These are phyloP conservation scores for Trichocomaceae sp. DNA, from an alignment of 2,329 filamentous ascomycete species.

Conservation along the genomic window DNA sequence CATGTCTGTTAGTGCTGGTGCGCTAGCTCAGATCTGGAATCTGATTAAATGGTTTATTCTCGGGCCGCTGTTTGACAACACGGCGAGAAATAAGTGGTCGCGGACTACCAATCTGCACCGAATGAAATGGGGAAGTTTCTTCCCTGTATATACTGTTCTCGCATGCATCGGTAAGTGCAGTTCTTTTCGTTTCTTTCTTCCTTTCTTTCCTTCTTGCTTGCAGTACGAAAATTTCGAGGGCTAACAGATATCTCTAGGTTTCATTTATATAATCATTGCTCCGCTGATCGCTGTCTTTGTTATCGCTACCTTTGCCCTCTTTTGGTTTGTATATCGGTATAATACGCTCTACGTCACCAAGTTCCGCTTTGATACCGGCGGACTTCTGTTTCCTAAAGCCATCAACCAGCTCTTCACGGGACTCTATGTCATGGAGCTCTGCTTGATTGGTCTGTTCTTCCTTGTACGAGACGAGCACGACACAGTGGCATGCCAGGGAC, in stretches of 20 bases:
- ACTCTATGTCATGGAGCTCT: conserved; percentile 89
- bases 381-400: conserved; percentile 81
- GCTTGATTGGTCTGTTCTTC: conserved; percentile 84
- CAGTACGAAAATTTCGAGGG: not conserved
- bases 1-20: conserved; percentile 82
- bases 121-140: conserved; percentile 87
- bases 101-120: conserved; percentile 71
- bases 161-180: conserved; percentile 66
- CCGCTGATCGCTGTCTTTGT: conserved; percentile 91
- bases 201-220: not conserved
- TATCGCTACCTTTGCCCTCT: conserved; percentile 79
- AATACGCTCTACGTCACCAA: conserved; percentile 92
- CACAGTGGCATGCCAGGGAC: conserved; percentile 58
- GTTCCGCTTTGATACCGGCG: conserved; percentile 84
- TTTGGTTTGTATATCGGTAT: conserved; percentile 96
- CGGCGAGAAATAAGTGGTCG: conserved; percentile 72
- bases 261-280: conserved; percentile 83
- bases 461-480: conserved; percentile 56
- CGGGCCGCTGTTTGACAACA: conserved; percentile 75
- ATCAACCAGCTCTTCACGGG: conserved; percentile 96
- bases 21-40: conserved; percentile 73
- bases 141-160: conserved; percentile 94
- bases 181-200: not conserved
- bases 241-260: conserved; percentile 32
- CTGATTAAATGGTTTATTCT: conserved; percentile 76